Base-by-base conservation (phyloP, 176 grass and related monocot genomes). In the Aegilops sharonensis region DNA sequence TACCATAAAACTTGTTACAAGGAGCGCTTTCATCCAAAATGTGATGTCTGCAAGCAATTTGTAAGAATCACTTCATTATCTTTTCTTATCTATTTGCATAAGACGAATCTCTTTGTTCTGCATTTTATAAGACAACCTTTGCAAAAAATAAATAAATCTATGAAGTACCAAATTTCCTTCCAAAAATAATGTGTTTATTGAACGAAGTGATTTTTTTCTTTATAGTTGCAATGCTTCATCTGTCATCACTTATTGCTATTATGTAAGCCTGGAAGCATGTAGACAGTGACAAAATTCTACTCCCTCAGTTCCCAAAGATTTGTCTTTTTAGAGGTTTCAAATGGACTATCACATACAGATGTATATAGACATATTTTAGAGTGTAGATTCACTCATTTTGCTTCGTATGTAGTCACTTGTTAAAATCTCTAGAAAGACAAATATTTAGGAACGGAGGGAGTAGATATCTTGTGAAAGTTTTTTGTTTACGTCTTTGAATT, bases 31-130 rank as follows among this genome's bases (percentile, higher is more conserved):
- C 92, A 95, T 74, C 97, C 97, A 71, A 98, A 98, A 91, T 98
- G 97, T 47, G 97, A 96, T 87, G 94, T 95, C 50, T 98, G 97
- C 90, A 95, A 92, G 60, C 92, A 96, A 80, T 95, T 95, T 91
- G 97, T 95, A 92, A 95, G 94, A 76, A 82, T 73, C 40, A 59
- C 35, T 64, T 79, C 5, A 23, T 45, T 86, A 15, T 48, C 57
- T 85, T 21, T 37, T 77, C 60, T 37, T 61, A 75, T 72, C 57
- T 67, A 10, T 80, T 75, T 81, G 32, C 31, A 20, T 52, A 70
- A 61, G 27, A 66, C 1, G 23, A 4, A 76, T 64, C n/a, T 29
- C 68, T 78, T 70, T 30, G 1, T 61, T 75, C 21, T 84, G 67
- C 25, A 60, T 81, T 84, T 91, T 17, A 32, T 68, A 32, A 36